Conservation (phyloP, 2,329 filamentous ascomycete species). For the Fusarium poae region DNA sequence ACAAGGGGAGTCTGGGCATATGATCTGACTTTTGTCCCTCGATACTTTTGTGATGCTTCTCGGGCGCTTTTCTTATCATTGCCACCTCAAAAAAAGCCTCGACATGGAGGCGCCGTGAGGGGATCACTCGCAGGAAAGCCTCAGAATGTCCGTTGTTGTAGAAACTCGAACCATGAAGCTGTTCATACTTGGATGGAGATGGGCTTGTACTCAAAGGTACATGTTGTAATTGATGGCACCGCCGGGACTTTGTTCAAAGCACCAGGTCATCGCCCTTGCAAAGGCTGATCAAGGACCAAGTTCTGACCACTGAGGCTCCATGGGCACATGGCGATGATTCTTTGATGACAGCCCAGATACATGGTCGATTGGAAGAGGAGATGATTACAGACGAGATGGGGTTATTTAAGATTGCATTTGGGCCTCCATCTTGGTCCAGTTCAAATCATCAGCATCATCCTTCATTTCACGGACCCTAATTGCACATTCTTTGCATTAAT, state of each 20-base stretch:
- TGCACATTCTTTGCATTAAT: constrained; percentile 10
- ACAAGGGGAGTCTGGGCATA: background rate
- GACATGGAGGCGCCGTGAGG: constrained; percentile 20
- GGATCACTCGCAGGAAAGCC: constrained; percentile 1
- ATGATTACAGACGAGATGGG: background rate
- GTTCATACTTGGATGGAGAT: background rate
- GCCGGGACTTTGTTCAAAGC: background rate
- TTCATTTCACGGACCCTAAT: constrained; percentile 4
- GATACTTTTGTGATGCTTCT: background rate
- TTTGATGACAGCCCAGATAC: background rate
- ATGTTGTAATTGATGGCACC: background rate
- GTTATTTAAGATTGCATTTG: constrained; percentile 23
- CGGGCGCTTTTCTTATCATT: background rate
- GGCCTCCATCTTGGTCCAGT: background rate
- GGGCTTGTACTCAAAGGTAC: background rate
- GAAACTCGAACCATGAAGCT: background rate
- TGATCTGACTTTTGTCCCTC: background rate
- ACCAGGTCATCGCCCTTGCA: background rate
- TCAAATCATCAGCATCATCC: background rate
- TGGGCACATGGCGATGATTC: constrained; percentile 8
- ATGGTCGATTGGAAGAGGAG: background rate
- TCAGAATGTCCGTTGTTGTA: background rate
- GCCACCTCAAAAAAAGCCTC: background rate
- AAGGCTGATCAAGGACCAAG: constrained; percentile 4
- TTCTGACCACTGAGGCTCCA: background rate